Conservation (phyloP, 148 eudicot species). For the Vaccinium vitisidaea region DNA sequence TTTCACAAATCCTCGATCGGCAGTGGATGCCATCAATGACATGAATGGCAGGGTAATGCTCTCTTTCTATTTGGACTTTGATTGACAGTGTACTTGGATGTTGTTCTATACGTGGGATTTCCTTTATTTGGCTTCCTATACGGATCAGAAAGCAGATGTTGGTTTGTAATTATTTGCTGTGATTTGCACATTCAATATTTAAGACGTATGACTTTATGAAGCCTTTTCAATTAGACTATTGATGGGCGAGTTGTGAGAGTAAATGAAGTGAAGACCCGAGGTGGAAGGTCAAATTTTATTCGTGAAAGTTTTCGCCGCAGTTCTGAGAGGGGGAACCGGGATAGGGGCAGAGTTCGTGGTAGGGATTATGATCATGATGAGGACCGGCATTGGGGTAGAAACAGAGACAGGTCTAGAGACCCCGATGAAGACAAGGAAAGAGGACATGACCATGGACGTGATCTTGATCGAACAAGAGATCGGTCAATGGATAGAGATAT, state of each 20-base stretch:
- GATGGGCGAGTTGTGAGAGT: slow-evolving; percentile 83
- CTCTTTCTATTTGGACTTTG: neutral
- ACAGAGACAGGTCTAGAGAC: slow-evolving; percentile 46
- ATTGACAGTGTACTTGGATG: neutral
- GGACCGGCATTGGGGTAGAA: slow-evolving; percentile 18
- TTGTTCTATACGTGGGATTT: neutral
- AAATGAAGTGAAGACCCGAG: slow-evolving; percentile 70
- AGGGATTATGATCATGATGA: slow-evolving; percentile 34
- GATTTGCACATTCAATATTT: neutral
- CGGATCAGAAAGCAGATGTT: slow-evolving; percentile 20
- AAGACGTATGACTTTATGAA: slow-evolving; percentile 16
- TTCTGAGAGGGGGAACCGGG: slow-evolving; percentile 45
- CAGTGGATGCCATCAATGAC: slow-evolving; percentile 73
- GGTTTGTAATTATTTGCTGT: neutral
- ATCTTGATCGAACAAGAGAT: slow-evolving; percentile 36
- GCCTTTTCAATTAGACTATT: slow-evolving; percentile 49
- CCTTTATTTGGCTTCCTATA: neutral
- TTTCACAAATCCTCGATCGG: slow-evolving; percentile 78
- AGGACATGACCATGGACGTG: slow-evolving; percentile 31
- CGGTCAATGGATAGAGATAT: slow-evolving; percentile 30
- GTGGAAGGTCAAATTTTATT: slow-evolving; percentile 48
- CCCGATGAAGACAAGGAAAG: slow-evolving; percentile 39
- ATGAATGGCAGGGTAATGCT: slow-evolving; percentile 60
- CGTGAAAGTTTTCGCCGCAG: slow-evolving; percentile 54
- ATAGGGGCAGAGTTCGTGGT: slow-evolving; percentile 52